These are phyloP conservation scores for Paracoccidioides lutzii DNA, from an alignment of 2,329 filamentous ascomycete species.

Conservation along the genomic window DNA sequence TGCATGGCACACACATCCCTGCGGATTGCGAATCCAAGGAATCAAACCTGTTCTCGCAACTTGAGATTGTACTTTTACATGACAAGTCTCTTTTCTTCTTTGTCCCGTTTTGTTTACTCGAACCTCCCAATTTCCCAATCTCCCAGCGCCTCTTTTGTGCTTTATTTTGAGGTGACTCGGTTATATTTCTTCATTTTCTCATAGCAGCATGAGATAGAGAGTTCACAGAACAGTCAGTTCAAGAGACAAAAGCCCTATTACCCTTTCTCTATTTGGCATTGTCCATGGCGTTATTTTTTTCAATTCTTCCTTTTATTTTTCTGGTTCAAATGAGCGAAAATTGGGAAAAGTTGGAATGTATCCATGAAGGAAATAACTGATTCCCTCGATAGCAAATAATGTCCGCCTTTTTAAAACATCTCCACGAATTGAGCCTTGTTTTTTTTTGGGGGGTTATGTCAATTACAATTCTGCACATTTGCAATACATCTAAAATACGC, in stretches of 20 bases:
- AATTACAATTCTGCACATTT: no score
- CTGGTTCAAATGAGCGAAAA: conserved; percentile 2
- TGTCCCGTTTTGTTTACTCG: conserved; percentile 30
- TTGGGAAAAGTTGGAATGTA: conserved; percentile 3
- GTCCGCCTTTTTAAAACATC: no score
- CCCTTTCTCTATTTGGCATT: neutral
- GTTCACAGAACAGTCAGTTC: neutral
- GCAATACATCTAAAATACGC: no score
- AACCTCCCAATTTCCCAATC: conserved; percentile 10
- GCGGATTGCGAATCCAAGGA: neutral
- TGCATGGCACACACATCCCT: neutral
- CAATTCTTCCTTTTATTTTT: neutral
- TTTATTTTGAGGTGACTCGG: neutral
- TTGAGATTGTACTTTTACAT: conserved; percentile 31
- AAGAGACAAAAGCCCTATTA: neutral
- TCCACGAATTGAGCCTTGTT: no score
- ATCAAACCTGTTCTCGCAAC: neutral
- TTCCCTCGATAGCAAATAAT: neutral
- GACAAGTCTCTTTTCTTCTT: conserved; percentile 15
- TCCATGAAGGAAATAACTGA: neutral
- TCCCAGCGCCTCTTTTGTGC: neutral
- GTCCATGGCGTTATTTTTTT: neutral
- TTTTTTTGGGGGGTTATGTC: no score
- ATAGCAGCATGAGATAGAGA: neutral
- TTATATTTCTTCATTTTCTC: neutral